phyloP scores from a whole-genome alignment of 106 monocot species.

The Cymbidium sinense region DNA sequence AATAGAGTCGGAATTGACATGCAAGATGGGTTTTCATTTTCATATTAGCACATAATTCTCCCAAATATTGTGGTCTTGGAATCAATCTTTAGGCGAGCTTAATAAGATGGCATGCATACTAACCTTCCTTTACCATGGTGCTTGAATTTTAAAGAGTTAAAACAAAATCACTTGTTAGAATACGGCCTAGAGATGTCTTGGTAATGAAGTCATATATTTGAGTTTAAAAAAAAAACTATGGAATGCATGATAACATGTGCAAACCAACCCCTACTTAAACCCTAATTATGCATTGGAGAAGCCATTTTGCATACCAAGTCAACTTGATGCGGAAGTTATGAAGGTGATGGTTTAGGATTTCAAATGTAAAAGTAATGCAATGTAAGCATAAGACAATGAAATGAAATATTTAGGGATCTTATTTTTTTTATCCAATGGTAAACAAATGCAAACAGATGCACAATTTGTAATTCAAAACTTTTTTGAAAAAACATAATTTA shows the following conservation, averaged over 20 bases:
- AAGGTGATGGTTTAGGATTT: not conserved
- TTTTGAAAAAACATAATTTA: not conserved
- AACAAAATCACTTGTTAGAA: too few relatives aligned
- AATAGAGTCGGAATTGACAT: not conserved
- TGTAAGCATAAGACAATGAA: not conserved
- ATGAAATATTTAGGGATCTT: not conserved
- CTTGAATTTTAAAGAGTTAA: too few relatives aligned
- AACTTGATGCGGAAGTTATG: not conserved
- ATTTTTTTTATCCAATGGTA: not conserved
- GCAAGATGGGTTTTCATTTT: not conserved
- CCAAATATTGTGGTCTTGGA: not conserved
- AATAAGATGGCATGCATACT: too few relatives aligned
- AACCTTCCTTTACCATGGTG: too few relatives aligned
- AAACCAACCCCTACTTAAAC: too few relatives aligned
- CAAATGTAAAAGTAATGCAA: not conserved
- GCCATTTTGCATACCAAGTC: not conserved
- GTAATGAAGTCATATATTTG: too few relatives aligned
- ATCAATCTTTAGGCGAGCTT: too few relatives aligned
- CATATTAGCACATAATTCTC: not conserved
- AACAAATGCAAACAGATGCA: not conserved
- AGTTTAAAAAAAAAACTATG: too few relatives aligned
- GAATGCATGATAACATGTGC: too few relatives aligned
- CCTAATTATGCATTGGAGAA: too few relatives aligned
- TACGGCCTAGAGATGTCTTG: too few relatives aligned
- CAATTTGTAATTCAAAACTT: too few relatives aligned